Evolutionary conservation across 495 filamentous ascomycete species (phyloP).

Genomic region (Xylaria scruposa): DNA sequence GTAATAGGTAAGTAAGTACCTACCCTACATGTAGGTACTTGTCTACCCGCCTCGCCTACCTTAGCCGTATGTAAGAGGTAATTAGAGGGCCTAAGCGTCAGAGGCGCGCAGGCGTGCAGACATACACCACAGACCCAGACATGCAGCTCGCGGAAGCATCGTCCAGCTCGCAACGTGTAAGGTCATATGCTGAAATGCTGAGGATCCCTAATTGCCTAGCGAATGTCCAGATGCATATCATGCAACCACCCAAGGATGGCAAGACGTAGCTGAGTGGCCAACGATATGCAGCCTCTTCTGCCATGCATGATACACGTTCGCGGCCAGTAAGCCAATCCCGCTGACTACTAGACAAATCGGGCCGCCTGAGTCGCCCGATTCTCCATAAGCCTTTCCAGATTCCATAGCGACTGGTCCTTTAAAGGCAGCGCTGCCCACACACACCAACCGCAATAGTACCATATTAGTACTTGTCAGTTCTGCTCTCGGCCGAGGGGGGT

Average conservation of each 20-base stretch:
- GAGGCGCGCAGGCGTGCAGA: neutral
- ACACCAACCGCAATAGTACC: conserved; percentile 24
- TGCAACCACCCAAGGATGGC: conserved; percentile 43
- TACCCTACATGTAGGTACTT: neutral
- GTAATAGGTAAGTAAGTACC: neutral
- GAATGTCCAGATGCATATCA: conserved; percentile 41
- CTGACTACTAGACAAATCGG: conserved; percentile 43
- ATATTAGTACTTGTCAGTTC: neutral
- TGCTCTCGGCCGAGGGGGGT: conserved; percentile 5
- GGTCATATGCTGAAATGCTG: conserved; percentile 40
- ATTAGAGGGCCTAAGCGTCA: conserved; percentile 6
- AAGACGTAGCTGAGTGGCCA: conserved; percentile 41
- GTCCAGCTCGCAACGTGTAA: conserved; percentile 33
- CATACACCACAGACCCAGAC: too few relatives aligned
- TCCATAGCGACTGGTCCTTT: conserved; percentile 17
- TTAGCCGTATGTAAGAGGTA: neutral
- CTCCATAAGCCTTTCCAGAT: conserved; percentile 25
- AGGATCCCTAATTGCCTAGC: conserved; percentile 34
- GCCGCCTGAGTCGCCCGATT: conserved; percentile 43
- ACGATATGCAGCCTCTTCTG: conserved; percentile 39
- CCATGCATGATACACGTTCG: conserved; percentile 41
- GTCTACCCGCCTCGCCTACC: neutral
- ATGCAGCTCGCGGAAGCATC: conserved; percentile 18
- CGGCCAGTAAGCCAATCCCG: conserved; percentile 43
- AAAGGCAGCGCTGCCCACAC: conserved; percentile 25